Evolutionary conservation across 2,329 filamentous ascomycete species (phyloP).

Genomic region (Botrytis cinerea): DNA sequence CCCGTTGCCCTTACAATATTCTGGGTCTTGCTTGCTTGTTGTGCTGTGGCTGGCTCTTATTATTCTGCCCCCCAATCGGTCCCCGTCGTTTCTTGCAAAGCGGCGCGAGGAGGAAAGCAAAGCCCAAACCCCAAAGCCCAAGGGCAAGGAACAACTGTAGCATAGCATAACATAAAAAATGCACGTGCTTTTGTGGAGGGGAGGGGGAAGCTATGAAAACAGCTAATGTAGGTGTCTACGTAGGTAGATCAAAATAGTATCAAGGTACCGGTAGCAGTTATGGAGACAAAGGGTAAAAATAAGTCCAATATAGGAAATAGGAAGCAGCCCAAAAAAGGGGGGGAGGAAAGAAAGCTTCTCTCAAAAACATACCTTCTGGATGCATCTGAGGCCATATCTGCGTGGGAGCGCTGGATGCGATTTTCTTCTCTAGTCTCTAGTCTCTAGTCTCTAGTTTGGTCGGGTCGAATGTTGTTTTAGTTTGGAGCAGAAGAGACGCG

Average conservation of each 20-base stretch:
- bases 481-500: neutral
- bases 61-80: neutral
- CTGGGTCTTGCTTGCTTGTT: neutral
- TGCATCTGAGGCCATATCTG: conserved; percentile 37
- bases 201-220: conserved; percentile 21
- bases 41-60: neutral
- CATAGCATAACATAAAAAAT: conserved; percentile 3
- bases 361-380: conserved; percentile 36
- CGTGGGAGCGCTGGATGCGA: neutral
- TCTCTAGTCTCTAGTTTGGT: neutral
- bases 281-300: neutral
- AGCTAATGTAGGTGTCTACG: conserved; percentile 13
- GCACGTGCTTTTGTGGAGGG: conserved; percentile 27
- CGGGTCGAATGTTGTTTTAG: neutral
- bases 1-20: neutral
- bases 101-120: conserved; percentile 2
- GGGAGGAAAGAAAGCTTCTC: neutral
- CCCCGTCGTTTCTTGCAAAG: conserved; percentile 7
- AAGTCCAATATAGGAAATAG: neutral
- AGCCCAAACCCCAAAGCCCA: neutral
- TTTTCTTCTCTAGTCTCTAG: neutral
- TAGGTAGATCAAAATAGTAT: conserved; percentile 13
- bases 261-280: conserved; percentile 7
- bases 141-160: neutral
- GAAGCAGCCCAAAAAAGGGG: neutral